A percentile compares a stretch with the other conserved stretches of the same genome.
These are phyloP conservation scores for Starmera stellimalicola DNA, from an alignment of 1,139 yeast species.

Conservation along the genomic window DNA sequence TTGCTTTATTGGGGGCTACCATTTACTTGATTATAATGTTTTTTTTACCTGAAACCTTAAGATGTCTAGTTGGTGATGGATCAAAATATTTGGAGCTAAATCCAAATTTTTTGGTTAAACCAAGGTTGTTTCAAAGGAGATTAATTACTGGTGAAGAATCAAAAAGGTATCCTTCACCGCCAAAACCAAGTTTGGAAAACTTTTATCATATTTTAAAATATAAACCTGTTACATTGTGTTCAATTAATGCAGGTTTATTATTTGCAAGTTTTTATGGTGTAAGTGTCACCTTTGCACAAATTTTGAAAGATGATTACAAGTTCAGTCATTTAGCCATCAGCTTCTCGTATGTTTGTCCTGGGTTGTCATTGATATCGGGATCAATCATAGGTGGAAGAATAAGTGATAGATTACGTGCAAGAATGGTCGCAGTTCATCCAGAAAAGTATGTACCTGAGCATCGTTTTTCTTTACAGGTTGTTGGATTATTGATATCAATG, in stretches of 20 bases:
- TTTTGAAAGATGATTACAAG: constrained; percentile 29
- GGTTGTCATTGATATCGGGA: constrained; percentile 39
- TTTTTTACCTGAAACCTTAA: constrained; percentile 44
- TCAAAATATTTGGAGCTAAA: constrained; percentile 14
- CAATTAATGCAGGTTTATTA: constrained; percentile 40
- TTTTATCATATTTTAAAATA: constrained; percentile 31
- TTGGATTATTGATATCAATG: constrained; percentile 37
- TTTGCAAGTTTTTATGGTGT: constrained; percentile 50
- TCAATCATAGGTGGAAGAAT: constrained; percentile 42
- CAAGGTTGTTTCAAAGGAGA: constrained; percentile 24
- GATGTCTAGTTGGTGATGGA: constrained; percentile 49
- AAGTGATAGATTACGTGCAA: constrained; percentile 32
- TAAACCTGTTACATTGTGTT: constrained; percentile 38
- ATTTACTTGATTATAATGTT: constrained; percentile 32
- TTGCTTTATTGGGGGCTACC: constrained; percentile 34
- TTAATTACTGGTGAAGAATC: constrained; percentile 15
- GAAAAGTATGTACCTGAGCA: constrained; percentile 34
- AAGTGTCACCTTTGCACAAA: constrained; percentile 39
- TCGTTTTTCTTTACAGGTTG: constrained; percentile 34
- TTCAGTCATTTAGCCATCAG: constrained; percentile 31
- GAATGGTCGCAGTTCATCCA: constrained; percentile 21
- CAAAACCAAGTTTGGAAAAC: constrained; percentile 33
- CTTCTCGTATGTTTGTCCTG: constrained; percentile 46
- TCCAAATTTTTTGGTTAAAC: constrained; percentile 22
- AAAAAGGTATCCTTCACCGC: constrained; percentile 34